A percentile compares a stretch with the other conserved stretches of the same genome.
Evolutionary conservation across 805 yeast genomes (phyloP).

Genomic region (Suhomyces kilbournensis): DNA sequence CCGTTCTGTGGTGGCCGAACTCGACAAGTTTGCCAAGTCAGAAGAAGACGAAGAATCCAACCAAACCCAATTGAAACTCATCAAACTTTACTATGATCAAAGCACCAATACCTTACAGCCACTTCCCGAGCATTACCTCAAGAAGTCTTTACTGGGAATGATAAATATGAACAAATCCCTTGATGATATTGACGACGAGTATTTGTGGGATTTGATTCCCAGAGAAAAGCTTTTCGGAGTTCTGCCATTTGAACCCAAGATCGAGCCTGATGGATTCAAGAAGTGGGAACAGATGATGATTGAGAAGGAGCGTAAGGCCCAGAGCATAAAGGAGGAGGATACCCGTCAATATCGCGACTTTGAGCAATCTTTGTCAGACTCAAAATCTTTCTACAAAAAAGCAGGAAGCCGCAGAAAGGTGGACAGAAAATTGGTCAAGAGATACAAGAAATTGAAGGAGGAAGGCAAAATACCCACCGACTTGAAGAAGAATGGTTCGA

Average conservation of each 20-base stretch:
- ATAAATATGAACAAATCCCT: constrained; percentile 33
- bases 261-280: constrained; percentile 27
- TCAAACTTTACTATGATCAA: constrained; percentile 26
- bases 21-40: constrained; percentile 19
- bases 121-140: constrained; percentile 37
- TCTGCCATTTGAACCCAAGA: constrained; percentile 31
- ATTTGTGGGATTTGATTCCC: constrained; percentile 39
- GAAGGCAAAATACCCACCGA: constrained; percentile 22
- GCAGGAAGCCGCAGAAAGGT: constrained; percentile 31
- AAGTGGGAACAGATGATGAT: constrained; percentile 32
- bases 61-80: constrained; percentile 20
- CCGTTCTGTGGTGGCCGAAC: constrained; percentile 23
- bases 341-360: constrained; percentile 22
- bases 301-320: constrained; percentile 18
- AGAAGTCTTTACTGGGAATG: constrained; percentile 39
- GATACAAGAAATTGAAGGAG: constrained; percentile 29
- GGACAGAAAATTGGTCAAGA: constrained; percentile 32
- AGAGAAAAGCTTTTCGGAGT: constrained; percentile 30
- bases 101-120: constrained; percentile 24
- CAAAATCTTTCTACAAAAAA: constrained; percentile 25
- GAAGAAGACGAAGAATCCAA: constrained; percentile 23
- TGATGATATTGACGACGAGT: constrained; percentile 36
- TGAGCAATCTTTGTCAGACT: constrained; percentile 15
- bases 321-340: constrained; percentile 17
- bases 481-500: constrained; percentile 3